Evolutionary conservation across 306 rosid species (phyloP), one percentile per base, ranked within the genome.

Genomic region (Fragaria ananassa): DNA sequence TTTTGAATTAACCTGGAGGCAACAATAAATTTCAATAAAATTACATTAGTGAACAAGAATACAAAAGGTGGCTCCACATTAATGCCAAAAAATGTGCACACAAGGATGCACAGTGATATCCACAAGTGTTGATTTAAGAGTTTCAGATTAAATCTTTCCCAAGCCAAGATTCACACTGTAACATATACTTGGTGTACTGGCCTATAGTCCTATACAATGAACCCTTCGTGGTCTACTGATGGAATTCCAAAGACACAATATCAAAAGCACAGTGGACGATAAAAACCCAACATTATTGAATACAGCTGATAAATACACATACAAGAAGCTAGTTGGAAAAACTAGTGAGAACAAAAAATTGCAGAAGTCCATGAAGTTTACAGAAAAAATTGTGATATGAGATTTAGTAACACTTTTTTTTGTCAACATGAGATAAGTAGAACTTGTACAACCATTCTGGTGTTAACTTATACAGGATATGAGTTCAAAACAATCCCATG

Each of bases 1-100:
- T 83, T 92, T 96, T 10, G 97, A 85, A 87, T 87, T 96, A 83
- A 92, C 96, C 99, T 96, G 80, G 58, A 63, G 46, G 71, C 78
- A 64, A 37, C 44, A 58, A 5, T 65, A 75, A 83, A 81, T 65
- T 70, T 37, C 37, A 54, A 70, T 29, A 53, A 72, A 47, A 49
- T 14, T 10, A 70, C 11, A 70, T 18, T 41, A 42, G 8, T 11
- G 46, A 72, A 75, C 47, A 44, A 45, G 68, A 58, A 73, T 31
- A 21, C 5, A 41, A 25, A 44, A 75, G 25, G 68, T 9, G 76
- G 18, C 49, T 19, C 13, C 19, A 42, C 29, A 39, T 23, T 46
- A 56, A 41, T 39, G 23, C 53, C 6, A 6, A 62, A 31, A 29
- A 12, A 31, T 62, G 39, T 29, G 21, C 68, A 2, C 6, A 61